Base-by-base conservation (phyloP, 768 basidiomycete species). In the Mycena pura region DNA sequence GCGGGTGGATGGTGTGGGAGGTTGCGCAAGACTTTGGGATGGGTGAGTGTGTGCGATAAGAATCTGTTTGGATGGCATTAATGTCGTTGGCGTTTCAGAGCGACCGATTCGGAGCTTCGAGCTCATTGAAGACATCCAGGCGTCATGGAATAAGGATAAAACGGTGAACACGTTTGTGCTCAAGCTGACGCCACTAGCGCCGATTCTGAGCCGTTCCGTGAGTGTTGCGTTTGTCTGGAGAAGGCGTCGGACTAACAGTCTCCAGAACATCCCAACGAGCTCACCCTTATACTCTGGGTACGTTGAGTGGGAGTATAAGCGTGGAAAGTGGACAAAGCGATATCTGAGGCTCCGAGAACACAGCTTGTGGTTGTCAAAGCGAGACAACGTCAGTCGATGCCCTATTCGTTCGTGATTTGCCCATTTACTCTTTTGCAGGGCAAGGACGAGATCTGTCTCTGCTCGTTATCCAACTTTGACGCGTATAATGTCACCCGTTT, bases 291-390 rank as follows among this genome's bases (percentile, higher is more conserved):
- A 78, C 69, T 77, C 78, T 34, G 80, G 90, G 6, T 95, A 88
- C 69, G 86, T 98, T 24, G 92, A 98, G 72, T 92, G 88, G 84
- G 93, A 96, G 78, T 81, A 80, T 43, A 98, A 96, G 77, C 86
- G 90, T 60, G 95, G 95, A 32, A 97, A 97, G 75, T 99, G 96
- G 97, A 89, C 81, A 56, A 98, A 98, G 76, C 85, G 94, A 31
- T 96, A 89, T 86, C 80, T 99, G 70, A 87, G 89, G 68, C 83
- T 97, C 24, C 83, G 92, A 46, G 94, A 96, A 69, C 93, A 96
- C 64, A 85, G 86, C 60, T 70, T 99, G 53, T 96, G 89, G 84
- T 72, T 96, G 34, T 90, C 93, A 28, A 99, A 98, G 76, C 89
- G 92, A 17, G 94, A 97, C 54, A 90, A 86, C 71, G 95, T 95